Evolutionary conservation across 345 rosid genomes (phyloP).

Genomic region (Kernera saxatilis): DNA sequence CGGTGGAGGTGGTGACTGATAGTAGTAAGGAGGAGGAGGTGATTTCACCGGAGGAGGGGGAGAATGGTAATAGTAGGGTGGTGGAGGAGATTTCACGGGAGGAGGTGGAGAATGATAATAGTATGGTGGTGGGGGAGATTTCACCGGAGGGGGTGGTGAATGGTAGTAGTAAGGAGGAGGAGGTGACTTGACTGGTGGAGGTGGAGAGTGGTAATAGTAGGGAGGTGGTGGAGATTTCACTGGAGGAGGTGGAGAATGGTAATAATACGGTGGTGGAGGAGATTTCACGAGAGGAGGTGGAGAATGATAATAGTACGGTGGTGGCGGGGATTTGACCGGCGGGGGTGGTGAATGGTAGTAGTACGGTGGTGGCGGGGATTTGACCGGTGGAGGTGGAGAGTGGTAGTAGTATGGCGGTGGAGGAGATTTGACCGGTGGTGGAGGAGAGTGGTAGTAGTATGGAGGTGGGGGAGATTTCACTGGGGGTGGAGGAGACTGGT

Average conservation of each 20-base stretch:
- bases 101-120: slow-evolving; percentile 31
- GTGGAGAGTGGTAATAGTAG: not conserved
- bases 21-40: slow-evolving; percentile 15
- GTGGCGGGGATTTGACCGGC: not conserved
- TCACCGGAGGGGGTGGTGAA: slow-evolving; percentile 15
- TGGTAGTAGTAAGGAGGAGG: slow-evolving; percentile 23
- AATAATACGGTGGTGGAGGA: not conserved
- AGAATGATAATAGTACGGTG: not conserved
- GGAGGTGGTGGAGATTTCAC: slow-evolving; percentile 8
- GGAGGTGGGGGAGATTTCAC: not conserved
- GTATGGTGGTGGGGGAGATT: slow-evolving; percentile 11
- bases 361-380: not conserved
- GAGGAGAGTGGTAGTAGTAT: slow-evolving; percentile 2
- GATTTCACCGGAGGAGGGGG: slow-evolving; percentile 28
- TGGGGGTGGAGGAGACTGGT: slow-evolving; percentile 32
- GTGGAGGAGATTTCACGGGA: slow-evolving; percentile 11
- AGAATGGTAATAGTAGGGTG: slow-evolving; percentile 21
- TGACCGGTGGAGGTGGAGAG: slow-evolving; percentile 6
- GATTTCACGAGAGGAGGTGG: not conserved
- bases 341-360: not conserved
- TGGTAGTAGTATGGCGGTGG: not conserved
- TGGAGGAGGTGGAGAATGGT: not conserved
- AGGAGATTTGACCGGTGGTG: slow-evolving; percentile 14
- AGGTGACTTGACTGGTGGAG: not conserved
- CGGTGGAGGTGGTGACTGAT: slow-evolving; percentile 28